These are phyloP conservation scores for Talaromyces sp. DNA, from an alignment of 2,329 filamentous ascomycete species.

Conservation along the genomic window DNA sequence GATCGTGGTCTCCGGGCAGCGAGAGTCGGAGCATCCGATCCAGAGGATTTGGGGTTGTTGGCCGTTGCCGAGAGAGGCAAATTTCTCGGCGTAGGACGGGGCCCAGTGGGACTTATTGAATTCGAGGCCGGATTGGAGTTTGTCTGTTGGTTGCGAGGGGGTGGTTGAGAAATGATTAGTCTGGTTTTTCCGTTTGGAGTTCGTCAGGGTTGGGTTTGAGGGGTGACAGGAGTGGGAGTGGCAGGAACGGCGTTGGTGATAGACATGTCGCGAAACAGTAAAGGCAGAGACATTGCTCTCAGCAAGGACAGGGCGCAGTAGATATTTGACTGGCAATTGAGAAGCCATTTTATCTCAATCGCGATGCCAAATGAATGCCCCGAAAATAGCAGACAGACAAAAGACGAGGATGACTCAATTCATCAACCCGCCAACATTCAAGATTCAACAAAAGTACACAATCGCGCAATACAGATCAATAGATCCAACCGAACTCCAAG, in stretches of 20 bases:
- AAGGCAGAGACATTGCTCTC: not conserved
- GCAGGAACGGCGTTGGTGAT: not conserved
- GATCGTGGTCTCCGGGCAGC: conserved; percentile 79
- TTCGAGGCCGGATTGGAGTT: conserved; percentile 62
- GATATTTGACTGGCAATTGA: not conserved
- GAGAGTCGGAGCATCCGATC: conserved; percentile 84
- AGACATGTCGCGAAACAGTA: not conserved
- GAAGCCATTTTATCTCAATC: not conserved
- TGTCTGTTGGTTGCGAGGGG: conserved; percentile 44
- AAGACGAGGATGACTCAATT: not conserved
- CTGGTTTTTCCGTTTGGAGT: not conserved
- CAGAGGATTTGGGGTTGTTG: conserved; percentile 67
- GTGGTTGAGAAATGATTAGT: conserved; percentile 1
- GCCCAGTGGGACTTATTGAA: conserved; percentile 69
- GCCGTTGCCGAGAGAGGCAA: conserved; percentile 64
- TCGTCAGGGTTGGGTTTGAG: not conserved
- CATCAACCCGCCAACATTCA: not conserved
- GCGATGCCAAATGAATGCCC: not conserved
- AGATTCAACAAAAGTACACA: not conserved
- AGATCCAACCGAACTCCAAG: not conserved
- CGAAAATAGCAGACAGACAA: not conserved
- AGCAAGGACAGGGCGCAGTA: not conserved
- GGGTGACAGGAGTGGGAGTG: not conserved
- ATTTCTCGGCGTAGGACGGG: conserved; percentile 68
- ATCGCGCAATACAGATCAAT: not conserved